Base-by-base conservation (phyloP, 768 basidiomycete species). In the Suillus luteus region DNA sequence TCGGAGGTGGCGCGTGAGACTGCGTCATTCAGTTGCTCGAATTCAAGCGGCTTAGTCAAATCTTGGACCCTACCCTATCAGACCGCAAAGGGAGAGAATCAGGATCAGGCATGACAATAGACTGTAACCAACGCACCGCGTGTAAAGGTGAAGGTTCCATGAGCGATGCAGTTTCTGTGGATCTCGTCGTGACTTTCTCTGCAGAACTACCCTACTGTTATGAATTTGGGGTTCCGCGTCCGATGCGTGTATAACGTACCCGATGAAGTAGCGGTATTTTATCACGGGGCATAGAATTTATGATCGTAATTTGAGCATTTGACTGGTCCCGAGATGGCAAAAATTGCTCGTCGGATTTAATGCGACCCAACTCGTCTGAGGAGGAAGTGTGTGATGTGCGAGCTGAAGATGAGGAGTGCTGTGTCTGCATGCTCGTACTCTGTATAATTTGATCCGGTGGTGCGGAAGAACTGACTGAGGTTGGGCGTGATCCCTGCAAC, bases 11-110 rank as follows among this genome's bases (percentile, higher is more conserved):
- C 72, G 52, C 46, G 61, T 14, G 62, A 64, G 35, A 75, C 68
- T 1, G 70, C 74, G 15, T 60, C 40, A 14, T 73, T 72, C 62
- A 75, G 11, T 6, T 75, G 64, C 12, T 72, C 67, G 11, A 76
- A 66, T 5, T 69, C 71, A 52, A 76, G 65, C 0, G 66, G 69
- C 9, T 37, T 61, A 7, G 35, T 55, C 27, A 66, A 38, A 40
- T 40, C 38, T 17, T 27, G 15, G 17, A 41, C 40, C 40, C 17
- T 27, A 41, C 15, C 37, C 57, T 41, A 41, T 24, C 57, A 41
- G 3, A 41, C 24, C 38, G 9, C 24, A 40, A 22, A 24, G 4
- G 24, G 24, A 19, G 17, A 19, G 10, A 12, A 27, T 31, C 17
- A 31, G 24, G 57, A 58, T 58, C 24, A 27, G 24, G 27, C 24